A percentile compares a stretch with the other conserved stretches of the same genome.
Evolutionary conservation across 768 basidiomycete genomes (phyloP).

Genomic region (Pleurotus pulmonarius): DNA sequence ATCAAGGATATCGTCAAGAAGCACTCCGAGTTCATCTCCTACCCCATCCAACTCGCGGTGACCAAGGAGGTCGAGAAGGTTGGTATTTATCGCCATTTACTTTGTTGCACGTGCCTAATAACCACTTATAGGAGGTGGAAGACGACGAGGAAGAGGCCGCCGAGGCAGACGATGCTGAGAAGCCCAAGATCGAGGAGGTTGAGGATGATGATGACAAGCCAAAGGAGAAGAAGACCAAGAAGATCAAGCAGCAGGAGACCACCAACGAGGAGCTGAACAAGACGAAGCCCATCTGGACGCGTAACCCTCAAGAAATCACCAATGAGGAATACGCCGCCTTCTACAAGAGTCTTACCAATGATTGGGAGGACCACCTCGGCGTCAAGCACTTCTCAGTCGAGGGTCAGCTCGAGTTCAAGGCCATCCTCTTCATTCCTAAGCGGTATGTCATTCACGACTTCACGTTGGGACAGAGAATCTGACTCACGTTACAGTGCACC

Average conservation of each 20-base stretch:
- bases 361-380: slow-evolving; percentile 99
- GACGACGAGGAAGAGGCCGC: slow-evolving; percentile 79
- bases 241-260: slow-evolving; percentile 82
- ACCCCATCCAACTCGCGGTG: slow-evolving; percentile 97
- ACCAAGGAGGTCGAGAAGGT: slow-evolving; percentile 99
- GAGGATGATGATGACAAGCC: slow-evolving; percentile 81
- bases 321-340: slow-evolving; percentile 91
- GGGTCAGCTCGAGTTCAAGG: slow-evolving; percentile 99
- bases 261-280: slow-evolving; percentile 99
- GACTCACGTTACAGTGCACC: slow-evolving; percentile 62
- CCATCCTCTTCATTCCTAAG: slow-evolving; percentile 96
- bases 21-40: slow-evolving; percentile 99
- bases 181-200: slow-evolving; percentile 79
- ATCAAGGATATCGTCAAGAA: slow-evolving; percentile 99
- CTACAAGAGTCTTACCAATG: slow-evolving; percentile 99
- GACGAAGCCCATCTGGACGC: slow-evolving; percentile 99
- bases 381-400: slow-evolving; percentile 99
- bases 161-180: slow-evolving; percentile 65
- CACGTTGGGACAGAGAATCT: slow-evolving; percentile 3
- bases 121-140: slow-evolving; percentile 67
- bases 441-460: slow-evolving; percentile 49
- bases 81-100: slow-evolving; percentile 17
- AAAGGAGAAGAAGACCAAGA: slow-evolving; percentile 93
- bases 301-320: slow-evolving; percentile 93
- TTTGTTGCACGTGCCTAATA: background rate